Conservation (phyloP, 345 rosid species). For the Citrus unshiu region DNA sequence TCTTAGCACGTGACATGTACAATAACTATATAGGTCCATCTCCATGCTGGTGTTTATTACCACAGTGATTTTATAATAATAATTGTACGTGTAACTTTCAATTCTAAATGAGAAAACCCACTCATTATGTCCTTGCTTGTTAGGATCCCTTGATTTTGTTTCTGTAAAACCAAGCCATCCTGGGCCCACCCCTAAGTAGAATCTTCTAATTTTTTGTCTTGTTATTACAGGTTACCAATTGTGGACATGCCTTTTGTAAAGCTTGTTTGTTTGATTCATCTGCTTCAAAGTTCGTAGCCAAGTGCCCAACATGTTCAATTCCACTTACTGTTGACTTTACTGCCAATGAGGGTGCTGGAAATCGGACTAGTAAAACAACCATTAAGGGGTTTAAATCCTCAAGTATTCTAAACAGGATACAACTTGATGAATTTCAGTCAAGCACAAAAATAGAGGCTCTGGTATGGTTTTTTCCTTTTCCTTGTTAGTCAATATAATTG, state of each 20-base stretch:
- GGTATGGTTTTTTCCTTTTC: conserved; percentile 39
- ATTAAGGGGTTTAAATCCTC: conserved; percentile 74
- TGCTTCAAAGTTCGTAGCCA: conserved; percentile 39
- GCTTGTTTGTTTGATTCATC: conserved; percentile 77
- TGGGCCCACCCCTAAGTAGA: neutral
- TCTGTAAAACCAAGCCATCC: neutral
- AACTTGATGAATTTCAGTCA: conserved; percentile 77
- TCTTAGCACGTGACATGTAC: neutral
- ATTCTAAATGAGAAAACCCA: neutral
- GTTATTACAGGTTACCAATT: conserved; percentile 66
- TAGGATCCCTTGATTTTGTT: conserved; percentile 1
- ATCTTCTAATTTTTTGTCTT: conserved; percentile 9
- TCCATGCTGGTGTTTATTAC: neutral
- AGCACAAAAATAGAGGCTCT: conserved; percentile 99
- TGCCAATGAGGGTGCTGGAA: conserved; percentile 41
- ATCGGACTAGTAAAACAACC: conserved; percentile 49
- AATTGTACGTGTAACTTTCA: neutral
- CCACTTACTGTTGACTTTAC: conserved; percentile 77
- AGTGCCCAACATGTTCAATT: conserved; percentile 77
- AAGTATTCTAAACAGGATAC: conserved; percentile 83
- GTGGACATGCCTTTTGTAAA: conserved; percentile 85
- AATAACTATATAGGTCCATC: neutral
- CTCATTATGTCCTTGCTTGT: neutral
- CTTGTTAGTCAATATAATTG: neutral
- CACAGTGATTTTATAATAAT: neutral